Percentiles rank a stretch among this genome's conserved stretches.
phyloP scores from a whole-genome alignment of 768 basidiomycete genomes.

The Podaxis carcinomalis region DNA sequence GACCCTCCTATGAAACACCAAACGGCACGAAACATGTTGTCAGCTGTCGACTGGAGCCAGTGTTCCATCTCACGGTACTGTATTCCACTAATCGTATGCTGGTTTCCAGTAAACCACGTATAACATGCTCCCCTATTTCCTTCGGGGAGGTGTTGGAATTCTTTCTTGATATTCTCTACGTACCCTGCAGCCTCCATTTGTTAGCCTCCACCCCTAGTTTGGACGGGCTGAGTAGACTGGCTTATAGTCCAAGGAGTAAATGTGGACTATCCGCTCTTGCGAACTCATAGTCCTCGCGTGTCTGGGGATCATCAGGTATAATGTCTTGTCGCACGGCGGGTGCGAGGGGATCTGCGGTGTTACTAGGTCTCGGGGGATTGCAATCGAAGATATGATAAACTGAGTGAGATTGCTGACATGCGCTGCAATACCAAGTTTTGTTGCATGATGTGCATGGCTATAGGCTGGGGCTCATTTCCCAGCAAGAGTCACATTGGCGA shows the following conservation, averaged over 20 bases:
- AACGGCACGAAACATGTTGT: neutral
- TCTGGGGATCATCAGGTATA: conserved; percentile 27
- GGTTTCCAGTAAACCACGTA: neutral
- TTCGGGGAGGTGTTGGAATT: conserved; percentile 21
- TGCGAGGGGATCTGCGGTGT: conserved; percentile 28
- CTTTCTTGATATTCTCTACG: conserved; percentile 27
- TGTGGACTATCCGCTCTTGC: conserved; percentile 3
- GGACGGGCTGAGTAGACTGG: conserved; percentile 20
- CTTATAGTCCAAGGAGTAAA: conserved; percentile 29
- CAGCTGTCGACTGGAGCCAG: neutral
- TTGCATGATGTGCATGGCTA: conserved; percentile 20
- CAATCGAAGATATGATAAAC: conserved; percentile 29
- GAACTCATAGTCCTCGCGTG: conserved; percentile 33
- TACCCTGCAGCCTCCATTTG: conserved; percentile 27
- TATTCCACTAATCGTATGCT: neutral
- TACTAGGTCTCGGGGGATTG: conserved; percentile 19
- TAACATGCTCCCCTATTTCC: conserved; percentile 25
- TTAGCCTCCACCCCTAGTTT: conserved; percentile 18
- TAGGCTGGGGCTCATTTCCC: neutral
- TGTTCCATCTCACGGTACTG: neutral
- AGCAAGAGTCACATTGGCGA: neutral
- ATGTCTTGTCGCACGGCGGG: conserved; percentile 21
- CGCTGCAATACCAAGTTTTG: conserved; percentile 29
- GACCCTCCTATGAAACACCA: neutral
- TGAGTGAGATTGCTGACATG: conserved; percentile 28